Conservation (phyloP, 805 yeast species). For the Pichia paraexigua region DNA sequence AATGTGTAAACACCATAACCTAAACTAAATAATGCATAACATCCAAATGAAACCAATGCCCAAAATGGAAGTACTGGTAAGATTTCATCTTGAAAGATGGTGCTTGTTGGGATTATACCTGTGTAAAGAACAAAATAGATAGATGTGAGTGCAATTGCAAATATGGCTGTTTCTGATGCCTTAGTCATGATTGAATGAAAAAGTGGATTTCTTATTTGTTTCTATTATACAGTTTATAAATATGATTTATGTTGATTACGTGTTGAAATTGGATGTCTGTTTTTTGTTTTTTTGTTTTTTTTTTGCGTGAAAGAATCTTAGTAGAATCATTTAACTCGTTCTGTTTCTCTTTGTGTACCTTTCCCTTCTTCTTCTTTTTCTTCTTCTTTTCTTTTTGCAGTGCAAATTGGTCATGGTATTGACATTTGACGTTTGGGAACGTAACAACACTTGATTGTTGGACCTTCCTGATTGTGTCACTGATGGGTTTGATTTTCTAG, state of each 20-base stretch:
- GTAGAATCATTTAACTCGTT: too few relatives aligned
- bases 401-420: too few relatives aligned
- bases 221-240: background rate
- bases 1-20: constrained; percentile 64
- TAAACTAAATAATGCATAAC: constrained; percentile 57
- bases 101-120: constrained; percentile 49
- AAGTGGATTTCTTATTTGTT: background rate
- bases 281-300: too few relatives aligned
- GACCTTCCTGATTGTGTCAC: too few relatives aligned
- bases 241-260: background rate
- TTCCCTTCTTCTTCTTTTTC: too few relatives aligned
- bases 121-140: constrained; percentile 44
- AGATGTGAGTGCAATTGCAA: constrained; percentile 39
- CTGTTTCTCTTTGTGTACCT: too few relatives aligned
- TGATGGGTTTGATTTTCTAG: too few relatives aligned
- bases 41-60: constrained; percentile 60
- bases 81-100: constrained; percentile 41
- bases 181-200: constrained; percentile 44
- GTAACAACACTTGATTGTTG: too few relatives aligned
- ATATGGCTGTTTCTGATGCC: constrained; percentile 51
- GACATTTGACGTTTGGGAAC: too few relatives aligned
- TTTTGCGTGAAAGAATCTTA: background rate
- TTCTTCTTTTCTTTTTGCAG: too few relatives aligned
- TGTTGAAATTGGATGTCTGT: background rate
- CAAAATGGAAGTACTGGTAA: constrained; percentile 65